Evolutionary conservation across 2,329 filamentous ascomycete genomes (phyloP).

Genomic region (Celoporthe dispersa): DNA sequence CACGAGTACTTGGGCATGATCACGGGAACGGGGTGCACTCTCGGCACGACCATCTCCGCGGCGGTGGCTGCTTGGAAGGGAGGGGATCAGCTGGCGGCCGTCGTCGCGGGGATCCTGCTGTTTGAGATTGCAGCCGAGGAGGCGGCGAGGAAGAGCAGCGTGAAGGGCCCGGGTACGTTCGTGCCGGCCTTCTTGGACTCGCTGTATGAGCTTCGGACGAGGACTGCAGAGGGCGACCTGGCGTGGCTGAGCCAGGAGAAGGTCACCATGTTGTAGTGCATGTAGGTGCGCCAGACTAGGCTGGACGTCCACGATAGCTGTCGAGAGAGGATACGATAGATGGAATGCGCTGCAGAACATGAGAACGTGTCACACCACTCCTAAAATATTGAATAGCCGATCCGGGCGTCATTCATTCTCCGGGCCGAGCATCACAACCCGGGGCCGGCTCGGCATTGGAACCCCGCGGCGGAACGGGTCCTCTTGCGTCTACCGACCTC

Average conservation of each 20-base stretch:
- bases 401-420: background rate
- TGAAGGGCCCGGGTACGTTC: slow-evolving; percentile 83
- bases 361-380: background rate
- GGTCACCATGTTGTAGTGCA: background rate
- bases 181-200: slow-evolving; percentile 84
- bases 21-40: slow-evolving; percentile 82
- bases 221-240: slow-evolving; percentile 8
- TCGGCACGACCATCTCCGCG: slow-evolving; percentile 81
- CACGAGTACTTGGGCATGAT: slow-evolving; percentile 71
- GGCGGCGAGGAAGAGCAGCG: slow-evolving; percentile 66
- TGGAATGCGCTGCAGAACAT: background rate
- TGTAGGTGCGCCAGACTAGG: background rate
- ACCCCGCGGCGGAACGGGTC: slow-evolving; percentile 17
- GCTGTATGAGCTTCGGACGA: slow-evolving; percentile 49
- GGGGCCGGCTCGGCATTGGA: slow-evolving; percentile 17
- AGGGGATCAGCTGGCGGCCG: slow-evolving; percentile 70
- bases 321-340: no score
- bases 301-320: background rate
- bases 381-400: background rate
- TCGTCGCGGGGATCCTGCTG: slow-evolving; percentile 73
- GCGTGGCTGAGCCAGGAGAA: slow-evolving; percentile 18
- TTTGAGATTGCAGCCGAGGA: slow-evolving; percentile 77
- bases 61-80: slow-evolving; percentile 66
- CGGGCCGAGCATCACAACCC: slow-evolving; percentile 13
- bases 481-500: background rate